These are phyloP conservation scores for Coniosporium tulheliwenetii DNA, from an alignment of 2,329 filamentous ascomycete genomes.

Conservation along the genomic window DNA sequence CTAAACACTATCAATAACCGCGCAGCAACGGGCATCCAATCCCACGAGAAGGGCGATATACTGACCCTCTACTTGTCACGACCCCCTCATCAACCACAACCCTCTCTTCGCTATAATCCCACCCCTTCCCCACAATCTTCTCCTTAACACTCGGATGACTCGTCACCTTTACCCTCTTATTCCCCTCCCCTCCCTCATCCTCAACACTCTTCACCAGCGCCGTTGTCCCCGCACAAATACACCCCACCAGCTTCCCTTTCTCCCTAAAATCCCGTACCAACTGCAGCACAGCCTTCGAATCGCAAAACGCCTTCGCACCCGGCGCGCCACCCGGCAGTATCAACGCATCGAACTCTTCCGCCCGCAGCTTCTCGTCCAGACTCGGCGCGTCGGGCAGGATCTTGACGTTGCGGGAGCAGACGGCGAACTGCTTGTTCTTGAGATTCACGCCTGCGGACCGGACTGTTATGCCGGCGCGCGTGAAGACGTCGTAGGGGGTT, in stretches of 20 bases:
- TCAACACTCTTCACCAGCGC: slow-evolving; percentile 15
- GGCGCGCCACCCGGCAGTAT: slow-evolving; percentile 22
- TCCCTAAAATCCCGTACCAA: slow-evolving; percentile 15
- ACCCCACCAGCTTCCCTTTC: slow-evolving; percentile 16
- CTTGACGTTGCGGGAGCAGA: slow-evolving; percentile 20
- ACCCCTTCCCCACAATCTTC: slow-evolving; percentile 13
- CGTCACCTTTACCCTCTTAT: slow-evolving; percentile 13
- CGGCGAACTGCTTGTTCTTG: slow-evolving; percentile 15
- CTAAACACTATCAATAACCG: slow-evolving; percentile 5
- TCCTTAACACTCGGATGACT: slow-evolving; percentile 20
- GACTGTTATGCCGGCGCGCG: slow-evolving; percentile 20
- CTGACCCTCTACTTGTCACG: slow-evolving; percentile 19
- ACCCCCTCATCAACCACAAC: slow-evolving; percentile 15
- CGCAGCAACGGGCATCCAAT: too few species aligned
- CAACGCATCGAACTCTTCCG: slow-evolving; percentile 15
- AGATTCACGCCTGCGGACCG: slow-evolving; percentile 18
- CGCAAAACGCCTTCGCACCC: slow-evolving; percentile 19
- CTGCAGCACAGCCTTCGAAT: slow-evolving; percentile 9
- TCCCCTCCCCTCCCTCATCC: background rate
- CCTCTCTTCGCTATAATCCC: slow-evolving; percentile 20
- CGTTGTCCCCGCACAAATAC: slow-evolving; percentile 23
- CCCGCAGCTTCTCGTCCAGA: slow-evolving; percentile 6
- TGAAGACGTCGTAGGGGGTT: slow-evolving; percentile 23
- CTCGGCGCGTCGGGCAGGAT: slow-evolving; percentile 18
- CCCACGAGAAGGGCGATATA: too few species aligned